A percentile compares a stretch with the other conserved stretches of the same genome.
These are phyloP conservation scores for Penicillium longicatenatum DNA, from an alignment of 495 filamentous ascomycete genomes.

Conservation along the genomic window DNA sequence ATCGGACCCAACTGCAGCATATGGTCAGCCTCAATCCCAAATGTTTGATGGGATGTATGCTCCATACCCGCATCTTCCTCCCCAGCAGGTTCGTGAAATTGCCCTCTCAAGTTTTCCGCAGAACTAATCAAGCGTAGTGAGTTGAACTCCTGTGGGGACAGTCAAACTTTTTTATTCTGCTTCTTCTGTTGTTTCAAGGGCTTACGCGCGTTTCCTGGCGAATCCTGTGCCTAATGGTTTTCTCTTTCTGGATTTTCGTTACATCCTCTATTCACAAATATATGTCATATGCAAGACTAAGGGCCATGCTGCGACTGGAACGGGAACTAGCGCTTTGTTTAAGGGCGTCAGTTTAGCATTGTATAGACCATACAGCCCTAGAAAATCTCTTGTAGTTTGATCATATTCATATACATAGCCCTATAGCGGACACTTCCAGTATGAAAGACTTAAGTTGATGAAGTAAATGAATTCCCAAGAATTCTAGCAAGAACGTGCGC, in stretches of 20 bases:
- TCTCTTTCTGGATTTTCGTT: neutral
- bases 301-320: neutral
- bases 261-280: neutral
- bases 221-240: constrained; percentile 18
- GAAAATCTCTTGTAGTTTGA: neutral
- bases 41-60: constrained; percentile 92
- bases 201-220: constrained; percentile 20
- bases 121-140: constrained; percentile 7
- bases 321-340: neutral
- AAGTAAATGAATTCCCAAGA: neutral
- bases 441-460: neutral
- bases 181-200: constrained; percentile 16
- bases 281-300: neutral
- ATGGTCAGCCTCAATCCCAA: constrained; percentile 71
- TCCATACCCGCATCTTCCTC: constrained; percentile 73
- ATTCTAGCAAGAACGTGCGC: neutral
- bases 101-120: neutral
- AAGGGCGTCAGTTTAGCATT: neutral
- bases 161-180: neutral
- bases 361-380: neutral
- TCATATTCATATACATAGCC: neutral
- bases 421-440: neutral
- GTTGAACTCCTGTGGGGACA: neutral
- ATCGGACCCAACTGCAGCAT: constrained; percentile 64
- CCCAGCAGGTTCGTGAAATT: constrained; percentile 71